A percentile compares a stretch with the other conserved stretches of the same genome.
These are phyloP conservation scores for Cryptosporidium tyzzeri DNA, from an alignment of 169 alveolate species.

Conservation along the genomic window DNA sequence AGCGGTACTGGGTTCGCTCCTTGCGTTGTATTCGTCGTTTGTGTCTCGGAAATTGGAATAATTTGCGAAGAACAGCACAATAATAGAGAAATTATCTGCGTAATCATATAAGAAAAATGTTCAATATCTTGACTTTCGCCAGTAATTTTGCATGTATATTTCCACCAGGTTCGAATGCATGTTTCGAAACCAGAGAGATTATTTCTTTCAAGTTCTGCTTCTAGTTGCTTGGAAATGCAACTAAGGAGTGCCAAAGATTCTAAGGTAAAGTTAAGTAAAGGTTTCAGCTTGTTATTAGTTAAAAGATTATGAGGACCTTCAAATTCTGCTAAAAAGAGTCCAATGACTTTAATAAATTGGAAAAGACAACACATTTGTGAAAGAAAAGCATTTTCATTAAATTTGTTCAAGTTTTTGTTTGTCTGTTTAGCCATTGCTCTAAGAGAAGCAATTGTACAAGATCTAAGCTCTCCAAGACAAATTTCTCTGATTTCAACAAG, in stretches of 20 bases:
- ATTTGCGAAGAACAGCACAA: conserved; percentile 26
- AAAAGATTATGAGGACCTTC: conserved; percentile 36
- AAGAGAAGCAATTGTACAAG: conserved; percentile 39
- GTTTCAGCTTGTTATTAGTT: conserved; percentile 35
- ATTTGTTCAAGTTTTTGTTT: neutral
- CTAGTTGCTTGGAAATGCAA: conserved; percentile 48
- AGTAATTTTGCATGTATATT: conserved; percentile 20
- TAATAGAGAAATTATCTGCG: conserved; percentile 20
- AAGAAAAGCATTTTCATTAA: conserved; percentile 6
- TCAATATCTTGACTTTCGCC: conserved; percentile 14
- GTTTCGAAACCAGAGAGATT: conserved; percentile 12
- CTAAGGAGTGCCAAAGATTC: conserved; percentile 59
- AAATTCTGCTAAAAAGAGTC: conserved; percentile 40
- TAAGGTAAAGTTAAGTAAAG: conserved; percentile 38
- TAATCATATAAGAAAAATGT: conserved; percentile 28
- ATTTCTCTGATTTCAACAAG: conserved; percentile 49
- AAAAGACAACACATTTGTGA: conserved; percentile 27
- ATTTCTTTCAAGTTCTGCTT: conserved; percentile 4
- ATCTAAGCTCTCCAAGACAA: conserved; percentile 64
- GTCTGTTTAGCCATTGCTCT: conserved; percentile 27
- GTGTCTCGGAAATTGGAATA: conserved; percentile 61
- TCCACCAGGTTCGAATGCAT: conserved; percentile 58
- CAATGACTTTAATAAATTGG: conserved; percentile 15
- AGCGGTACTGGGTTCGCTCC: conserved; percentile 43
- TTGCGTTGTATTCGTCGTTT: conserved; percentile 17